A percentile compares a stretch with the other conserved stretches of the same genome.
Conservation (phyloP, 345 rosid species). For the Eucalyptus polybractea region DNA sequence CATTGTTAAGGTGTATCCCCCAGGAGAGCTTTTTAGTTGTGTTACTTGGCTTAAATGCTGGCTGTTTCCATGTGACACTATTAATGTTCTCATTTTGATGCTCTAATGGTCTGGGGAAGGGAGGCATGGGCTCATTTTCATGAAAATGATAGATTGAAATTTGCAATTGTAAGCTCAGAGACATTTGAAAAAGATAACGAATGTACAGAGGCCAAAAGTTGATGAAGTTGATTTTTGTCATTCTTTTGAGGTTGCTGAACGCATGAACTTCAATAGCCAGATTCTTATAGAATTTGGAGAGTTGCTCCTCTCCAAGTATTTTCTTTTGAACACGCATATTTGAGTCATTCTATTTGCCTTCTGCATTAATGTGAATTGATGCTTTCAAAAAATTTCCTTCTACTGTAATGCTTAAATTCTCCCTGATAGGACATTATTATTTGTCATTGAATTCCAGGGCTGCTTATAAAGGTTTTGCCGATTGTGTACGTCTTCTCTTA, state of each 20-base stretch:
- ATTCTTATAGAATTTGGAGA: not conserved
- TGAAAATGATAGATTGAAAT: not conserved
- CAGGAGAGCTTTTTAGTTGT: not conserved
- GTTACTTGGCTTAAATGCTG: not conserved
- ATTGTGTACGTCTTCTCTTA: constrained; percentile 83
- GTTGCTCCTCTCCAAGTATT: not conserved
- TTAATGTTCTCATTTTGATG: not conserved
- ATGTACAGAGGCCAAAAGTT: not conserved
- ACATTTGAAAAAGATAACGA: not conserved
- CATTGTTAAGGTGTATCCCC: not conserved
- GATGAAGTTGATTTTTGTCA: not conserved
- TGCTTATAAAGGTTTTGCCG: constrained; percentile 97
- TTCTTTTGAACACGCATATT: not conserved
- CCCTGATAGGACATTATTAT: not conserved
- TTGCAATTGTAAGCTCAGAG: not conserved
- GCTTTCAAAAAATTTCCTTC: not conserved
- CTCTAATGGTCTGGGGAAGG: not conserved
- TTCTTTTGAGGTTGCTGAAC: not conserved
- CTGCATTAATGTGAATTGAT: not conserved
- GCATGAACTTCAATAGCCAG: not conserved
- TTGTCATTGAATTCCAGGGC: constrained; percentile 59
- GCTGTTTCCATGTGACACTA: not conserved
- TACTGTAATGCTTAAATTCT: not conserved
- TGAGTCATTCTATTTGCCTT: not conserved
- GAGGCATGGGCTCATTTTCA: not conserved